phyloP scores from a whole-genome alignment of 139 green algal genomes.

The Chlorella sp. region DNA sequence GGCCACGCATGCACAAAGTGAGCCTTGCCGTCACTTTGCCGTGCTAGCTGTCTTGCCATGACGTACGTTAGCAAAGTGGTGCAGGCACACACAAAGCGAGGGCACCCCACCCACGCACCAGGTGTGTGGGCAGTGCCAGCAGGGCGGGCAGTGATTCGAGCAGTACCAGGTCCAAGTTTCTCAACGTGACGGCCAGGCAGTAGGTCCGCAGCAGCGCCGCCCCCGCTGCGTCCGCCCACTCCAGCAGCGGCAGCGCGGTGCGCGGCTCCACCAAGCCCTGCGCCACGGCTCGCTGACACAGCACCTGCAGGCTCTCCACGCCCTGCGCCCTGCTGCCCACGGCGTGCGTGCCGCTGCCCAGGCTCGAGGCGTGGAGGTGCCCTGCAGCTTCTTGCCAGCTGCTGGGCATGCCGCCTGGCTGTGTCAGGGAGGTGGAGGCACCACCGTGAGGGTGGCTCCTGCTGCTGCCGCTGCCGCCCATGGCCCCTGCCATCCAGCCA shows the following conservation, averaged over 20 bases:
- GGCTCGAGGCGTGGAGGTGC: not conserved
- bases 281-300: conserved; percentile 67
- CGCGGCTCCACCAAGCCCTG: conserved; percentile 66
- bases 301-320: conserved; percentile 53
- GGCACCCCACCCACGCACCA: too few relatives aligned
- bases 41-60: too few relatives aligned
- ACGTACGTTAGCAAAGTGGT: too few relatives aligned
- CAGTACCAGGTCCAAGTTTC: conserved; percentile 71
- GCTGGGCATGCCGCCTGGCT: not conserved
- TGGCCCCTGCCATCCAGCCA: too few relatives aligned
- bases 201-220: conserved; percentile 57
- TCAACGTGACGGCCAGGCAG: conserved; percentile 56
- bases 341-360: too few relatives aligned
- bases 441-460: not conserved
- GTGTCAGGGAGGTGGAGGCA: not conserved
- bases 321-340: not conserved
- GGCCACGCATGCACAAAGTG: not conserved
- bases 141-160: conserved; percentile 40
- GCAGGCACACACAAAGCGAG: too few relatives aligned
- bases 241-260: conserved; percentile 49
- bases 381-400: not conserved
- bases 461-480: not conserved
- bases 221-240: conserved; percentile 68
- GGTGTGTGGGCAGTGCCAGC: conserved; percentile 39
- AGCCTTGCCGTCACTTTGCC: too few relatives aligned